phyloP scores from a whole-genome alignment of 495 filamentous ascomycete genomes.

The Hyphodiscus hymeniophilus region DNA sequence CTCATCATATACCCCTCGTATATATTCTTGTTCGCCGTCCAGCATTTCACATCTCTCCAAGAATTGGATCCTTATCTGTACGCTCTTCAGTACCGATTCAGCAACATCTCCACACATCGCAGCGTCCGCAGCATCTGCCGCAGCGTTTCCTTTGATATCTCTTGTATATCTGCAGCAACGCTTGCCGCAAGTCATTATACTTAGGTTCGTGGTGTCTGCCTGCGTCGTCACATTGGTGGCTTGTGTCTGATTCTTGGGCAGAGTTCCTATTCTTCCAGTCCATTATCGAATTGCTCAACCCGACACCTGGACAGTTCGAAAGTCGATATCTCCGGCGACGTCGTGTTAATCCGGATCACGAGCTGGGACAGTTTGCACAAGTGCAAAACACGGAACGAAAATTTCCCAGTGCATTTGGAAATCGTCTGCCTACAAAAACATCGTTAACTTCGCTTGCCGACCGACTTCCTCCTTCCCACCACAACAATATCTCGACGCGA shows the following conservation, averaged over 20 bases:
- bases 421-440: not conserved
- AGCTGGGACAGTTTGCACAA: not conserved
- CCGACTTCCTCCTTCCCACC: no score
- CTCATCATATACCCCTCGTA: not conserved
- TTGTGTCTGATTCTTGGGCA: not conserved
- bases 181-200: not conserved
- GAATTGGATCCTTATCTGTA: not conserved
- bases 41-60: not conserved
- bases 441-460: no score
- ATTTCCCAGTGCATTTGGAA: not conserved
- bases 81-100: no score
- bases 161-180: not conserved
- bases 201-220: slow-evolving; percentile 1
- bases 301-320: not conserved
- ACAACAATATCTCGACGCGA: no score
- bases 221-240: not conserved
- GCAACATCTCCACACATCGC: no score
- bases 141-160: not conserved
- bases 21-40: not conserved
- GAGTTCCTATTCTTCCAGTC: not conserved
- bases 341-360: not conserved
- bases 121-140: not conserved
- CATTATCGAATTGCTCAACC: not conserved
- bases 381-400: not conserved
- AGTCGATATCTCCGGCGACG: no score